Conservation (phyloP, 805 yeast genomes). For the Saccharomycopsis synnaedendra region DNA sequence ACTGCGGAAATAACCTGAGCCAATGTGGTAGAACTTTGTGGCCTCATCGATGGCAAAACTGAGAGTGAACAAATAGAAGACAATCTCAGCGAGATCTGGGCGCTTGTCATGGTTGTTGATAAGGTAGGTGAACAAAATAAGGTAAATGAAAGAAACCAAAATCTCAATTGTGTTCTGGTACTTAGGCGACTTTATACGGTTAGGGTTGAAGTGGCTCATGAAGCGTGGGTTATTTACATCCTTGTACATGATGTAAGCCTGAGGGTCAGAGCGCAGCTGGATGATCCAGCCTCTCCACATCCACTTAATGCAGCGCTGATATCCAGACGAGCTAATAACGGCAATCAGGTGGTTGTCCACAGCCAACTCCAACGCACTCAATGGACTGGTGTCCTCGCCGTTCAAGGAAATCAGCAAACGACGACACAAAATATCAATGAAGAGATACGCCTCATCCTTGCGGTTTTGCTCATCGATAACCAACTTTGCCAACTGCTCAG, state of each 20-base stretch:
- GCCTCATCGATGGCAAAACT: conserved; percentile 62
- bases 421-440: conserved; percentile 66
- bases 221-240: conserved; percentile 49
- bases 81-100: conserved; percentile 36
- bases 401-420: conserved; percentile 55
- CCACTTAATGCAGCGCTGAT: conserved; percentile 80
- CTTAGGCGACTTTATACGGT: conserved; percentile 70
- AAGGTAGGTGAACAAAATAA: conserved; percentile 49
- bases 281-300: conserved; percentile 89
- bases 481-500: conserved; percentile 58
- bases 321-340: conserved; percentile 70
- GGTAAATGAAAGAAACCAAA: conserved; percentile 49
- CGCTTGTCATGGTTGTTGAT: conserved; percentile 19
- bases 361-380: conserved; percentile 71
- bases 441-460: conserved; percentile 40
- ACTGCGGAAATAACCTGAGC: conserved; percentile 44
- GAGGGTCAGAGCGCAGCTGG: conserved; percentile 59
- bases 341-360: conserved; percentile 74
- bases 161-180: conserved; percentile 73
- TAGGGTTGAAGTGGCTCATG: conserved; percentile 63
- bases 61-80: conserved; percentile 53
- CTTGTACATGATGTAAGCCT: conserved; percentile 56
- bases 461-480: conserved; percentile 44
- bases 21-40: conserved; percentile 64
- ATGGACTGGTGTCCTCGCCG: conserved; percentile 48